Base-by-base conservation (phyloP, 2,329 filamentous ascomycete genomes). In the Fonsecaea pugnacius region DNA sequence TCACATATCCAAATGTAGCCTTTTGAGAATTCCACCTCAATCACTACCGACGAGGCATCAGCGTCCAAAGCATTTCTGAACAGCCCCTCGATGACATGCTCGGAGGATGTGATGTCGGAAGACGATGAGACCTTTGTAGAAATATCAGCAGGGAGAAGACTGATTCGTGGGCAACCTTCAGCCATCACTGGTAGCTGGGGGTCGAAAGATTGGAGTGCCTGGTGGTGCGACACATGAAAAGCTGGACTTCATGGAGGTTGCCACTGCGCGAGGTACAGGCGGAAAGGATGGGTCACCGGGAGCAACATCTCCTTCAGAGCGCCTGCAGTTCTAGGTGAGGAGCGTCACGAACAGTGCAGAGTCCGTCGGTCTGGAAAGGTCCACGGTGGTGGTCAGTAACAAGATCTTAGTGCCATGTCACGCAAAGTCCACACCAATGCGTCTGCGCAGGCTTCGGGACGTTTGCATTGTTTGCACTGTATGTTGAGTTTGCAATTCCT, bases 61-160 rank as follows among this genome's bases (percentile, higher is more conserved):
- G 92, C 91, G 79, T 99, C 95, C 12, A 99, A 82, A 0, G 92
- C 87, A 75, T 99, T 99, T 74, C 89, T 87, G 30, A 96, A 71
- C 9, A 98, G 83, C 52, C 90, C 91, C 61, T 87, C 80, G 14
- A 91, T 80, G 4, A 91, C 92, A 30, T 80, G 84, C 70, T 89
- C 89, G 35, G 98, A 80, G 51, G 87, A 89, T 1, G 87, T 90
- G 70, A 98, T 89, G 61, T 85, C 82, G n/a, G 87, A 87, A 0
- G 94, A 96, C 0, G 94, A 96, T 74, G 89, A 91, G 78, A 99
- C 89, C 75, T 92, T 91, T 33, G 55, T 43, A 38, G 62, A 66
- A 24, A 64, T 53, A 27, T 66, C 46, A 40, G 64, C 58, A 40
- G 66, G 63, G 27, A 68, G 63, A 3, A 55, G 58, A 24, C 33